phyloP scores from a whole-genome alignment of 208 protist species.

The Leishmania major region DNA sequence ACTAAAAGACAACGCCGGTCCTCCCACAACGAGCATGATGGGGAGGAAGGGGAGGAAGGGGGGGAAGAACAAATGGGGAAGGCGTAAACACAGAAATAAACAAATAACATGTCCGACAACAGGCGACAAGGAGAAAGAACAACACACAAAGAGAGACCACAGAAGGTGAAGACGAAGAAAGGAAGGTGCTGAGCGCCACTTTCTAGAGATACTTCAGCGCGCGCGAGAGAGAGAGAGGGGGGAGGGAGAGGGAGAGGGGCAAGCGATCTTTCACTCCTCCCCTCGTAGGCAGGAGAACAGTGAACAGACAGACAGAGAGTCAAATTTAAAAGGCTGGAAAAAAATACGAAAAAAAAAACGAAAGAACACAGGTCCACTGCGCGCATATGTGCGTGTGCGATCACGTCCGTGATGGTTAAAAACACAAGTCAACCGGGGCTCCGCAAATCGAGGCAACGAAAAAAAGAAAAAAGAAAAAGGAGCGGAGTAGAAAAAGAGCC shows the following conservation, averaged over 20 bases:
- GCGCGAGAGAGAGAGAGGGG: neutral
- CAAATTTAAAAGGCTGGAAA: neutral
- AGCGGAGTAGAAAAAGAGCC: neutral
- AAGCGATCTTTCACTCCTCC: neutral
- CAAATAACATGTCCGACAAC: neutral
- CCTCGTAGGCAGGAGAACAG: neutral
- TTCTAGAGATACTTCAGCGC: neutral
- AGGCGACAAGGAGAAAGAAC: neutral
- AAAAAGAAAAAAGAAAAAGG: neutral
- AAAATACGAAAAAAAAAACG: neutral
- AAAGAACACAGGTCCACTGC: neutral
- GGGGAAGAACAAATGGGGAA: neutral
- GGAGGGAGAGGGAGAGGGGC: no score
- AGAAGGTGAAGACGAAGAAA: neutral
- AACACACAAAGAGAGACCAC: neutral
- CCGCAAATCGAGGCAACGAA: neutral
- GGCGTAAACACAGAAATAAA: neutral
- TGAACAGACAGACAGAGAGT: neutral
- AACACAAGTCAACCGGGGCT: neutral
- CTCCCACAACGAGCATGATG: neutral
- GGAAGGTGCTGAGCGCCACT: neutral
- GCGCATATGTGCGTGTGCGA: conserved; percentile 3
- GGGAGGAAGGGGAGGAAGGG: neutral
- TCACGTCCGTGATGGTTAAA: neutral
- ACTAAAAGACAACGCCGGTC: no score